These are phyloP conservation scores for Chytriomyces sp. DNA, from an alignment of 192 early-diverging fungal species.

Conservation along the genomic window DNA sequence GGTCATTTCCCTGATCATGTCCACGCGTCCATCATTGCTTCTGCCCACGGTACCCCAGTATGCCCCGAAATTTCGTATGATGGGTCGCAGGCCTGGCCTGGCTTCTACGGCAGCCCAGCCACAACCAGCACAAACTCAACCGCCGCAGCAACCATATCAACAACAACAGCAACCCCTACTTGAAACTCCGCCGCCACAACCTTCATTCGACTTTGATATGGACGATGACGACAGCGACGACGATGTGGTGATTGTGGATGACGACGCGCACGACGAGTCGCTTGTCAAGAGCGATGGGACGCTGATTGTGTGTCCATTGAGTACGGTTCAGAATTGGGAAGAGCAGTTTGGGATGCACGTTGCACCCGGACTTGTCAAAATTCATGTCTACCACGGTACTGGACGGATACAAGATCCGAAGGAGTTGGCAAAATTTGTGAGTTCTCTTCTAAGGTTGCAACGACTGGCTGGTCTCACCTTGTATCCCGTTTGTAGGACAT, in stretches of 20 bases:
- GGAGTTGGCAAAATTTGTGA: slow-evolving; percentile 51
- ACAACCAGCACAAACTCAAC: slow-evolving; percentile 3
- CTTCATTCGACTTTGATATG: not conserved
- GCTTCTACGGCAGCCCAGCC: slow-evolving; percentile 5
- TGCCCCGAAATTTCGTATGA: not conserved
- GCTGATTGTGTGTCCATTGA: slow-evolving; percentile 72
- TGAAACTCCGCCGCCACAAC: not conserved
- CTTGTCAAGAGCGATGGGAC: slow-evolving; percentile 42
- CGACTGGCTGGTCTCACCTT: too few relatives aligned
- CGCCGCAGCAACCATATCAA: slow-evolving; percentile 29
- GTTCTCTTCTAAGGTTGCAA: slow-evolving; percentile 10
- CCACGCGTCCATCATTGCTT: slow-evolving; percentile 7
- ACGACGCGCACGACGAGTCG: not conserved
- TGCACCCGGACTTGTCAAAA: slow-evolving; percentile 34
- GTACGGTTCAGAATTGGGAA: slow-evolving; percentile 74
- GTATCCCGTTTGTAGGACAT: slow-evolving; percentile 49
- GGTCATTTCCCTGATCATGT: slow-evolving; percentile 49
- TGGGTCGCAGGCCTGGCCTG: not conserved
- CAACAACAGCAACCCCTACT: not conserved
- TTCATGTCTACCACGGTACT: slow-evolving; percentile 67
- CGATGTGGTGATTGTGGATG: slow-evolving; percentile 6
- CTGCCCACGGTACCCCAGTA: not conserved
- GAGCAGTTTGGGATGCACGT: slow-evolving; percentile 64
- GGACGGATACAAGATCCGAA: slow-evolving; percentile 47
- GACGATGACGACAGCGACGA: slow-evolving; percentile 10